Percentiles rank a stretch among this genome's conserved stretches.
Evolutionary conservation across 345 rosid species (phyloP).

Genomic region (Citrus cavaleriei): DNA sequence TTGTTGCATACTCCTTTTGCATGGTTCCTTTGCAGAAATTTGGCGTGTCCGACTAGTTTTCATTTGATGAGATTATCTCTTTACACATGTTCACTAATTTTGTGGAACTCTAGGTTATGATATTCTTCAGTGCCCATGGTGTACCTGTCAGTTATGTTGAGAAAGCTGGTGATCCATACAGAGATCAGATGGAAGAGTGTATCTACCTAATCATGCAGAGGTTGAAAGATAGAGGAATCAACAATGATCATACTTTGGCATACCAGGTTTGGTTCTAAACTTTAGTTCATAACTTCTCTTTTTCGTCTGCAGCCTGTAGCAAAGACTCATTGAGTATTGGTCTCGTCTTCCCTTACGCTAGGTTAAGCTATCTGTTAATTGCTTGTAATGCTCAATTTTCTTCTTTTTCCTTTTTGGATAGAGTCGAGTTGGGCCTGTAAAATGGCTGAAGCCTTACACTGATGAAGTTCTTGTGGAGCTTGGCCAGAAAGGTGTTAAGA

Average conservation of each 20-base stretch:
- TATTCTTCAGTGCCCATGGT: constrained; percentile 97
- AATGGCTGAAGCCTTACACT: constrained; percentile 94
- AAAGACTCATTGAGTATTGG: neutral
- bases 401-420: constrained; percentile 15
- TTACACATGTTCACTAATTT: neutral
- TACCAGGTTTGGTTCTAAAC: constrained; percentile 65
- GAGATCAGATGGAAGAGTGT: constrained; percentile 94
- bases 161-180: constrained; percentile 90
- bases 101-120: constrained; percentile 53
- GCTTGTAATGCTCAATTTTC: neutral
- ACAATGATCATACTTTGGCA: constrained; percentile 70
- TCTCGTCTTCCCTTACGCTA: neutral
- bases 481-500: constrained; percentile 91
- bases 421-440: constrained; percentile 98
- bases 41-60: neutral
- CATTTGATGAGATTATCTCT: constrained; percentile 1
- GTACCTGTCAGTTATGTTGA: constrained; percentile 88
- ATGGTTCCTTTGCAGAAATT: neutral
- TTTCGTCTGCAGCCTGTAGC: neutral
- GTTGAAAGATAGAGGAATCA: constrained; percentile 70
- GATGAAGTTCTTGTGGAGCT: constrained; percentile 92
- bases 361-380: neutral
- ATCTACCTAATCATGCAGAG: constrained; percentile 77
- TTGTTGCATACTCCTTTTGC: neutral
- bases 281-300: neutral